Percentiles rank a stretch among this genome's conserved stretches.
These are phyloP conservation scores for Acanthamoeba healyi DNA, from an alignment of 208 protist genomes.

Conservation along the genomic window DNA sequence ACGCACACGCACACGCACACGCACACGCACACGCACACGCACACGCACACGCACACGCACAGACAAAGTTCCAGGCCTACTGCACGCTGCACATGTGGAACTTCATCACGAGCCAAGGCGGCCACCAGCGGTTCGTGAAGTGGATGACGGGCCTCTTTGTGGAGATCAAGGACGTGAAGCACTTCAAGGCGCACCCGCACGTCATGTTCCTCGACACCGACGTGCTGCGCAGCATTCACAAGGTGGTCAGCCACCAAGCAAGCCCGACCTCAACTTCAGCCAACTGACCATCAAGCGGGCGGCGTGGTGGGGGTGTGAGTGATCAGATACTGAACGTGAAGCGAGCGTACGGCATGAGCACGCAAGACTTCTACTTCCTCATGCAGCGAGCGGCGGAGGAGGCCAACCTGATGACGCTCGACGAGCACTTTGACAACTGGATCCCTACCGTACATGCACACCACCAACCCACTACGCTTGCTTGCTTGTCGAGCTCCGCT, in stretches of 20 bases:
- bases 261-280: not conserved
- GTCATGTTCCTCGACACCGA: constrained; percentile 20
- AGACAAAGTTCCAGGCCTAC: constrained; percentile 34
- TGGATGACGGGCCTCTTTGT: constrained; percentile 41
- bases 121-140: not conserved
- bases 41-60: too few species aligned
- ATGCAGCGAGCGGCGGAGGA: constrained; percentile 51
- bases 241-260: not conserved
- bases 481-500: too few species aligned
- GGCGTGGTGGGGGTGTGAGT: too few species aligned
- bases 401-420: constrained; percentile 32
- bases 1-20: too few species aligned
- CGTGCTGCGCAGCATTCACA: constrained; percentile 6
- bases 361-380: constrained; percentile 22
- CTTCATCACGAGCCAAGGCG: not conserved
- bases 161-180: constrained; percentile 33
- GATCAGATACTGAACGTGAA: constrained; percentile 48
- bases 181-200: not conserved
- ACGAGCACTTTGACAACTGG: constrained; percentile 18
- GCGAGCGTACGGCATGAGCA: constrained; percentile 49
- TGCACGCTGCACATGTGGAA: constrained; percentile 29
- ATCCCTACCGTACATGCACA: not conserved
- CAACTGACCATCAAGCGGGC: not conserved
- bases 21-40: too few species aligned
- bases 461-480: too few species aligned